Evolutionary conservation across 805 yeast genomes (phyloP).

Genomic region (Schwanniomyces yamadae): DNA sequence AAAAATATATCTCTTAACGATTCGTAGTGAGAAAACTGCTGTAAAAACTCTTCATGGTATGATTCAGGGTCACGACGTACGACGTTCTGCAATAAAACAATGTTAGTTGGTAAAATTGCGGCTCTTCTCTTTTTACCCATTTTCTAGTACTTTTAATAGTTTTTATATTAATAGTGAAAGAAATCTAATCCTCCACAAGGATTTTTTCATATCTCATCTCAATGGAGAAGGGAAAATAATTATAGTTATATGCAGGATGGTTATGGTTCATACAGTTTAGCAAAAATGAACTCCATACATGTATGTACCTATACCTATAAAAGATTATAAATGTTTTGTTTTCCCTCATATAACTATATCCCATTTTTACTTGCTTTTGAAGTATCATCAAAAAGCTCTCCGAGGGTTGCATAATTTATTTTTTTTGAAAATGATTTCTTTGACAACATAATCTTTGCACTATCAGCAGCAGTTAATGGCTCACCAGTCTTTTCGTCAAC

Average conservation of each 20-base stretch:
- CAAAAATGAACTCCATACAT: too few relatives aligned
- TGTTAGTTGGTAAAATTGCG: conserved; percentile 88
- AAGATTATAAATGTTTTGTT: background rate
- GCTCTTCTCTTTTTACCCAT: conserved; percentile 93
- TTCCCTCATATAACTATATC: conserved; percentile 3
- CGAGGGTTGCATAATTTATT: conserved; percentile 83
- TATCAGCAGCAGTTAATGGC: conserved; percentile 66
- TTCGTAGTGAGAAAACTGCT: conserved; percentile 90
- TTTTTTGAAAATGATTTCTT: conserved; percentile 81
- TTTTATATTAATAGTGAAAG: background rate
- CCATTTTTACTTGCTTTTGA: conserved; percentile 7
- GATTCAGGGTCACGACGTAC: conserved; percentile 94
- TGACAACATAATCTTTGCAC: conserved; percentile 72
- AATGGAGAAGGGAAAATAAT: background rate
- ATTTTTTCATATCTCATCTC: conserved; percentile 10
- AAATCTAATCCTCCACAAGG: background rate
- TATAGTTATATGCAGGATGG: too few relatives aligned
- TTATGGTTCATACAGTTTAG: too few relatives aligned
- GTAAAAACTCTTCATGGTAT: conserved; percentile 88
- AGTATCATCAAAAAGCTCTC: conserved; percentile 39
- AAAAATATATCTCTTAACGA: conserved; percentile 85
- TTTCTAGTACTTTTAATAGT: too few relatives aligned
- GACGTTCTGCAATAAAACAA: conserved; percentile 85
- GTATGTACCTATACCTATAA: too few relatives aligned
- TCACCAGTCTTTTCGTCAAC: conserved; percentile 42